Base-by-base conservation (phyloP, 495 filamentous ascomycete genomes). In the Neurospora sp. region DNA sequence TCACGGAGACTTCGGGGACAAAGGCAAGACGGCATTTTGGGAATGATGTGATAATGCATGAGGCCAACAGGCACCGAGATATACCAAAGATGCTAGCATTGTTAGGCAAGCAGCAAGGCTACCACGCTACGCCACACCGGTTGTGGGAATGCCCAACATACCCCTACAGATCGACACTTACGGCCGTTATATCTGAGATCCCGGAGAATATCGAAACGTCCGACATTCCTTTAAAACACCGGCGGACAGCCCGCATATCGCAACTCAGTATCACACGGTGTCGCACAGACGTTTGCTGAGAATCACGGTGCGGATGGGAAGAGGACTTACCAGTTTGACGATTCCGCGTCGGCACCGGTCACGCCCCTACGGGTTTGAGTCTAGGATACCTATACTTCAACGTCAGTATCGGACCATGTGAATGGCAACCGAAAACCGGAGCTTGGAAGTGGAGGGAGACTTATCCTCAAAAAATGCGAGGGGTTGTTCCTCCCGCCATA, bases 381-480 rank as follows among this genome's bases (percentile, higher is more conserved):
- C 11, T 37, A 18, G 14, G 23, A 35, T 35, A 35, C 54, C 54
- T 66, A 27, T 23, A 66, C 54, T 66, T 66, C 14, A 18, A 66
- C 12, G 54, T 66, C 54, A 66, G 27, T 35, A 66, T 35, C 23
- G 54, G 54, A 42, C 62, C 9, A 31, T n/a, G 16, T 37, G 46
- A 39, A 37, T 42, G 38, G 59, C 27, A 54, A 37, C 31, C 39
- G 70, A 35, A 71, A 38, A 69, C 27, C 69, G 23, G 35, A 70
- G 48, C 48, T 44, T 41, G 3, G 42, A 69, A 46, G 74, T 71
- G 42, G 69, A 39, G 18, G 82, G 70, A 71, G 46, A 92, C 90
- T 90, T 91, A 92, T 92, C 89, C 86, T 81, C 86, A 80, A 84
- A 85, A 84, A 83, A 81, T 76, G 27, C 14, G 78, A 84, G 87